Conservation (phyloP, 148 eudicot species). For the Amaranthus palmeri region DNA sequence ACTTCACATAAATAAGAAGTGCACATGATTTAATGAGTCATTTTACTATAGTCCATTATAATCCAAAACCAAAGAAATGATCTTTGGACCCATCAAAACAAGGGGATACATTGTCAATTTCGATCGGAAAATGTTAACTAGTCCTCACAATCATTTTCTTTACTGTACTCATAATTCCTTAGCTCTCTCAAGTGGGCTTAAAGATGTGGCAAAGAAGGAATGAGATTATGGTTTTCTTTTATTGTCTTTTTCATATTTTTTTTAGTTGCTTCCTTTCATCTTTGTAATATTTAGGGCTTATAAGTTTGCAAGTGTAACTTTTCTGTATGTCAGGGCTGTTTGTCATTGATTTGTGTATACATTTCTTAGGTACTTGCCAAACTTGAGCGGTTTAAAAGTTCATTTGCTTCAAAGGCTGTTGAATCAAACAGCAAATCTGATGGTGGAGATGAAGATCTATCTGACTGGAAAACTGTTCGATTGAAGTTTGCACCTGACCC, state of each 20-base stretch:
- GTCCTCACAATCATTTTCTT: too few species aligned
- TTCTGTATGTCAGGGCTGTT: not conserved
- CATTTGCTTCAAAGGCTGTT: conserved; percentile 34
- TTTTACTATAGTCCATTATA: too few species aligned
- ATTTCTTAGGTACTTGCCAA: conserved; percentile 59
- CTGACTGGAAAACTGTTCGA: conserved; percentile 51
- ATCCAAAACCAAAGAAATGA: too few species aligned
- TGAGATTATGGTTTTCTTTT: not conserved
- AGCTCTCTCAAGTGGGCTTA: not conserved
- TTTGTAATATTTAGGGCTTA: not conserved
- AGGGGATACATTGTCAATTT: too few species aligned
- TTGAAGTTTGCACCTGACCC: conserved; percentile 64
- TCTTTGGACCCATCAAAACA: too few species aligned
- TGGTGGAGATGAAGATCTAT: conserved; percentile 48
- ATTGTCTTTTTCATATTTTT: not conserved
- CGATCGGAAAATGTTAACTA: too few species aligned
- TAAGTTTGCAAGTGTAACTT: not conserved
- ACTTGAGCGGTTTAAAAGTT: conserved; percentile 63
- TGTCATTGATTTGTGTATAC: conserved; percentile 3
- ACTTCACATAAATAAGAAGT: too few species aligned
- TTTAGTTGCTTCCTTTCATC: not conserved
- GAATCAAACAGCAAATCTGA: conserved; percentile 31
- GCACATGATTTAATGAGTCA: too few species aligned
- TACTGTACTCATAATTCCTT: not conserved
- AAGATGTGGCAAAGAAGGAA: not conserved